Percentiles rank a stretch among this genome's conserved stretches.
Conservation (phyloP, 208 protist genomes). For the Trypanosoma caninum region DNA sequence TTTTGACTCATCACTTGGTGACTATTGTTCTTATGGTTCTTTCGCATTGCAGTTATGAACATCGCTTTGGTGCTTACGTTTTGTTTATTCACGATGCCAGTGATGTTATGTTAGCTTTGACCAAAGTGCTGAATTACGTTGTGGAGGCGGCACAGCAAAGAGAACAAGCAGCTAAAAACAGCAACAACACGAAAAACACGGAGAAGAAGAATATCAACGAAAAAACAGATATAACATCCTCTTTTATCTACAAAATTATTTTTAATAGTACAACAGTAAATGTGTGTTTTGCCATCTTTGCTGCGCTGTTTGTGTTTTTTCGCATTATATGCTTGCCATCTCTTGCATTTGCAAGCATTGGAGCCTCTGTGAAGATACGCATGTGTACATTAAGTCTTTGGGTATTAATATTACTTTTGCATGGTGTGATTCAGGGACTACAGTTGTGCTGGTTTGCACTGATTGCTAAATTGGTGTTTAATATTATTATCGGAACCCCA, state of each 20-base stretch:
- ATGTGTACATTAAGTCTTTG: slow-evolving; percentile 53
- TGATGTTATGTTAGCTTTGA: slow-evolving; percentile 63
- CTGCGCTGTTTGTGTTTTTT: slow-evolving; percentile 53
- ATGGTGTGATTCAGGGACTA: slow-evolving; percentile 54
- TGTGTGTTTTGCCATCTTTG: slow-evolving; percentile 49
- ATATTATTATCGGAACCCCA: slow-evolving; percentile 24
- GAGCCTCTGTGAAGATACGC: slow-evolving; percentile 34
- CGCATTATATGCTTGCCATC: slow-evolving; percentile 57
- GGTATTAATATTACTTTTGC: slow-evolving; percentile 49
- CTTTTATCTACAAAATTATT: slow-evolving; percentile 23
- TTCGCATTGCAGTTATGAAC: slow-evolving; percentile 53
- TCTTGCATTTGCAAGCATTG: slow-evolving; percentile 26
- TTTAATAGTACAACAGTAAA: slow-evolving; percentile 32
- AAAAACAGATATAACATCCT: slow-evolving; percentile 15
- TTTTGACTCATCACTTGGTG: slow-evolving; percentile 56
- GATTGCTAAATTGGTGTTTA: slow-evolving; percentile 41
- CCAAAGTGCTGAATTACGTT: slow-evolving; percentile 63
- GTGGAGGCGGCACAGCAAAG: slow-evolving; percentile 31
- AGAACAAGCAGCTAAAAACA: not conserved
- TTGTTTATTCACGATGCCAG: slow-evolving; percentile 73
- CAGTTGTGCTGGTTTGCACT: slow-evolving; percentile 65
- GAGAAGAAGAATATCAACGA: too few species aligned
- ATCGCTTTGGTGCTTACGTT: slow-evolving; percentile 67
- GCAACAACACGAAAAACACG: too few species aligned
- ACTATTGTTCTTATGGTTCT: slow-evolving; percentile 54